A percentile compares a stretch with the other conserved stretches of the same genome.
phyloP scores from a whole-genome alignment of 345 rosid species.

The Crucihimalaya himalaica region DNA sequence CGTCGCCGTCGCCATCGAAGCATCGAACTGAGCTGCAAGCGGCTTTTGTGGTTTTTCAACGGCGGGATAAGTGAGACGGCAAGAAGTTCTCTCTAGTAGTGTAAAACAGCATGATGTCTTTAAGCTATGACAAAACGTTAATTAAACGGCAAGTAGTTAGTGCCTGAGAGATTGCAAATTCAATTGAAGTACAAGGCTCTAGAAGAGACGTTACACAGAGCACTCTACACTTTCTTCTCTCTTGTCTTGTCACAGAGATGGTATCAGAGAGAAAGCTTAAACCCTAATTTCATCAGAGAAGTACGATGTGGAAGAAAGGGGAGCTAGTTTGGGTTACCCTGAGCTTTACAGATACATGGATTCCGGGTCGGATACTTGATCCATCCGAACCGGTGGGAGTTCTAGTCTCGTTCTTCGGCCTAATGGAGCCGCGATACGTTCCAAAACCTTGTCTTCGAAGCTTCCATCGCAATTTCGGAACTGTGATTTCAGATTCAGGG shows the following conservation, averaged over 20 bases:
- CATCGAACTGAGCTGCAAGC: constrained; percentile 2
- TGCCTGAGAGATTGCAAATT: background rate
- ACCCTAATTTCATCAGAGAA: constrained; percentile 22
- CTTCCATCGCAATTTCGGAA: constrained; percentile 32
- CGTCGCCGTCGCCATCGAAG: constrained; percentile 44
- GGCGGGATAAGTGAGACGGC: constrained; percentile 22
- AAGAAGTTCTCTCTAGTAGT: background rate
- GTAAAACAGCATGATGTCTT: constrained; percentile 9
- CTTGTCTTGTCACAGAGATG: background rate
- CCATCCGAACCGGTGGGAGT: constrained; percentile 10
- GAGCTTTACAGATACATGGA: constrained; percentile 18
- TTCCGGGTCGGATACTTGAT: constrained; percentile 40
- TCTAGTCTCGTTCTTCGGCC: constrained; percentile 32
- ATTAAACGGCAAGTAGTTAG: background rate
- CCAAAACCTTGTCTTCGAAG: constrained; percentile 27
- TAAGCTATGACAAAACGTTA: background rate
- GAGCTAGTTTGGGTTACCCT: constrained; percentile 26
- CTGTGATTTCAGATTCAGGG: constrained; percentile 24
- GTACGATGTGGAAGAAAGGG: constrained; percentile 37
- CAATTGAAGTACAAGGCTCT: background rate
- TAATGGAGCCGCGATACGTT: constrained; percentile 32
- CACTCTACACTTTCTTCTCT: background rate
- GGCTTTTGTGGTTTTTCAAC: constrained; percentile 4
- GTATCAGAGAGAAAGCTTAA: constrained; percentile 7
- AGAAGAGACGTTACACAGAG: constrained; percentile 20